These are phyloP conservation scores for Arxiozyma telluris DNA, from an alignment of 1,139 yeast species.

Conservation along the genomic window DNA sequence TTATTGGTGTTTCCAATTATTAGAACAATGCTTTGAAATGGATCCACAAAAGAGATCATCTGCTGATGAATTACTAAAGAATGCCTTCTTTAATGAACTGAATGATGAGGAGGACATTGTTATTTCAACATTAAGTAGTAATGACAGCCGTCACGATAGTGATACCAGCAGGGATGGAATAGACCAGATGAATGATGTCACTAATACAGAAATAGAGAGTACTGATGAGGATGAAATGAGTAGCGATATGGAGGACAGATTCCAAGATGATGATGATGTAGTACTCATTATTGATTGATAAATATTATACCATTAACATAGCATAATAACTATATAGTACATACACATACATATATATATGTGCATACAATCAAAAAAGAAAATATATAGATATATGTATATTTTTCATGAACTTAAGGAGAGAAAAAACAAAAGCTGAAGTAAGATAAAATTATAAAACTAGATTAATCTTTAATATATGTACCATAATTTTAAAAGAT, in stretches of 20 bases:
- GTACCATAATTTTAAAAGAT: conserved; percentile 21
- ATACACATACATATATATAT: not conserved
- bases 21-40: conserved; percentile 30
- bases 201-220: conserved; percentile 9
- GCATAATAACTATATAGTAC: not conserved
- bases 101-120: conserved; percentile 12
- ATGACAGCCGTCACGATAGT: conserved; percentile 7
- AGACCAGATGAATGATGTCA: conserved; percentile 14
- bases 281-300: conserved; percentile 15
- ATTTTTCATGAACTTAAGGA: not conserved
- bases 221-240: conserved; percentile 6
- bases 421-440: not conserved
- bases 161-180: conserved; percentile 17
- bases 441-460: too few species aligned
- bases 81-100: conserved; percentile 28
- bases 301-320: not conserved
- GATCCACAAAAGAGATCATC: conserved; percentile 30
- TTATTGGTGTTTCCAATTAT: conserved; percentile 30
- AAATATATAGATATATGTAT: not conserved
- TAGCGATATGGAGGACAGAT: conserved; percentile 10
- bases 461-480: not conserved
- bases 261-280: conserved; percentile 17
- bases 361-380: not conserved
- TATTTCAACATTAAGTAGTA: not conserved
- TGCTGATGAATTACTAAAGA: conserved; percentile 28